Evolutionary conservation across 2,329 filamentous ascomycete genomes (phyloP).

Genomic region (Ilyonectria robusta): DNA sequence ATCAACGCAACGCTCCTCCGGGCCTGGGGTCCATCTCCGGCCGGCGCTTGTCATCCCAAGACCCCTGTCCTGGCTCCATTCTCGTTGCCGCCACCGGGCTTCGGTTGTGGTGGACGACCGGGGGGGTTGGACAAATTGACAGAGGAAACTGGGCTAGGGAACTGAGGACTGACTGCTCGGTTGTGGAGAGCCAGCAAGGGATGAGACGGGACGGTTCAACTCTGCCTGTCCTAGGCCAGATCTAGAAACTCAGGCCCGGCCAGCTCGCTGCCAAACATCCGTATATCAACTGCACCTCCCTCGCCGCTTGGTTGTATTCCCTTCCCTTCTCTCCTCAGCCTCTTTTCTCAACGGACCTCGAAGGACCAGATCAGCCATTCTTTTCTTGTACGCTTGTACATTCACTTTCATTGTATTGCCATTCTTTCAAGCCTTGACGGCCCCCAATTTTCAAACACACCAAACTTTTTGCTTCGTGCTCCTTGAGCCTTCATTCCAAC

Average conservation of each 20-base stretch:
- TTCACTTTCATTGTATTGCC: constrained; percentile 47
- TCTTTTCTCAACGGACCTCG: constrained; percentile 49
- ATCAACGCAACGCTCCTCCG: constrained; percentile 16
- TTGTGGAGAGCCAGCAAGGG: constrained; percentile 5
- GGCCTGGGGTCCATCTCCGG: constrained; percentile 20
- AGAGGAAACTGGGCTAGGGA: not conserved
- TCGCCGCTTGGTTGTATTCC: constrained; percentile 11
- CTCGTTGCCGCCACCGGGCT: constrained; percentile 27
- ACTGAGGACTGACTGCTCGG: not conserved
- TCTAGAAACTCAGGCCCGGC: constrained; percentile 35
- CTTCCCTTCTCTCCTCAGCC: constrained; percentile 30
- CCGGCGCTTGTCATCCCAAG: constrained; percentile 37
- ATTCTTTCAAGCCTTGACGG: constrained; percentile 51
- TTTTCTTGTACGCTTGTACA: constrained; percentile 49
- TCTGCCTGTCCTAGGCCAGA: constrained; percentile 33
- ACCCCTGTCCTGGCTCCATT: constrained; percentile 1
- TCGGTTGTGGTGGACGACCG: constrained; percentile 14
- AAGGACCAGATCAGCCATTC: constrained; percentile 51
- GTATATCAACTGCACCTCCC: constrained; percentile 45
- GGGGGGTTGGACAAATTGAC: constrained; percentile 33
- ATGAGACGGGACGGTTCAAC: not conserved
- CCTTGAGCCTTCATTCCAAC: constrained; percentile 31
- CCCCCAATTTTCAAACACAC: constrained; percentile 37
- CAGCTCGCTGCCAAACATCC: not conserved
- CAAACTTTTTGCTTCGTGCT: constrained; percentile 27